Conservation (phyloP, 2,329 filamentous ascomycete genomes). For the Alternaria arbusti region DNA sequence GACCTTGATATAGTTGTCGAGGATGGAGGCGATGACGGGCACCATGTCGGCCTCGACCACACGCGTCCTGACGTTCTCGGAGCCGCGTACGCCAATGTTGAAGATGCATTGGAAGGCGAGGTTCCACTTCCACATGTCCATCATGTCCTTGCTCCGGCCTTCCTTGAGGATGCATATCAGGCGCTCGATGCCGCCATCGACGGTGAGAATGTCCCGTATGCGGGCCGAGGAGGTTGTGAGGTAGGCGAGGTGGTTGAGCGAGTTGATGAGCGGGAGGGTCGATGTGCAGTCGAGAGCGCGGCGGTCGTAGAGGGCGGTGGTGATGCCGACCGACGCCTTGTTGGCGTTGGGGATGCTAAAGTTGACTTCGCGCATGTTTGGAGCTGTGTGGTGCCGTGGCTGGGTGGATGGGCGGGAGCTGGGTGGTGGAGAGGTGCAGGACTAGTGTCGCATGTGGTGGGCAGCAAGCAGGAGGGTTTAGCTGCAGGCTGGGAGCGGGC, state of each 20-base stretch:
- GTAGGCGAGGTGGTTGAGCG: constrained; percentile 97
- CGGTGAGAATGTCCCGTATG: constrained; percentile 95
- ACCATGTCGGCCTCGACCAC: constrained; percentile 99
- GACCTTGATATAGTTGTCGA: constrained; percentile 98
- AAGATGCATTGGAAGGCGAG: constrained; percentile 98
- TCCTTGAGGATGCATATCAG: constrained; percentile 98
- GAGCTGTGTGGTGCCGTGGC: constrained; percentile 20
- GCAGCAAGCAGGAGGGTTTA: constrained; percentile 15
- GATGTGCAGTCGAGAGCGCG: constrained; percentile 98
- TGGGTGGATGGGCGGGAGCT: constrained; percentile 14
- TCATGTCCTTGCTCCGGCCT: constrained; percentile 95
- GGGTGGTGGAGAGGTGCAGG: constrained; percentile 36
- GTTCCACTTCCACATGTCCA: constrained; percentile 99
- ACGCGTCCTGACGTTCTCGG: constrained; percentile 89
- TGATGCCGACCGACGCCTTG: constrained; percentile 98
- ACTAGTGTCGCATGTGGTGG: constrained; percentile 43
- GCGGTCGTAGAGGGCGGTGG: constrained; percentile 95
- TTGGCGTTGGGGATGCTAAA: constrained; percentile 99
- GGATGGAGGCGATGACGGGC: constrained; percentile 95
- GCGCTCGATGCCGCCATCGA: constrained; percentile 97
- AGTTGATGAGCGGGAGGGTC: constrained; percentile 96
- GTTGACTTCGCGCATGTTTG: constrained; percentile 97
- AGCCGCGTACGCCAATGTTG: constrained; percentile 96
- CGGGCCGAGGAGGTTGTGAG: constrained; percentile 97
- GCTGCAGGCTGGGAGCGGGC: constrained; percentile 13